Percentiles rank a stretch among this genome's conserved stretches.
phyloP scores from a whole-genome alignment of 345 rosid species.

The Rhizophora mangle region DNA sequence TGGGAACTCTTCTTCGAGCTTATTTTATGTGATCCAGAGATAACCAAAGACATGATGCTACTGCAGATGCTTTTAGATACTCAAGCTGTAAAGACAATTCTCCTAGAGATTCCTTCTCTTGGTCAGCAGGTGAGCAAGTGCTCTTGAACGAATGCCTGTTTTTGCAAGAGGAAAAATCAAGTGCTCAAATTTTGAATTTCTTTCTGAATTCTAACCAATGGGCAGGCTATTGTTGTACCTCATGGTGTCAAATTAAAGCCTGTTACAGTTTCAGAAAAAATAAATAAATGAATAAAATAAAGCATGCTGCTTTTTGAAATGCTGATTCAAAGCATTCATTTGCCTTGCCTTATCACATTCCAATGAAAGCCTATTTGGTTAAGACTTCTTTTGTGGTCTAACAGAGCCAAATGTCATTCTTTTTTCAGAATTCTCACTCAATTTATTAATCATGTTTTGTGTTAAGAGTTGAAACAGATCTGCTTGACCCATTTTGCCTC shows the following conservation, averaged over 20 bases:
- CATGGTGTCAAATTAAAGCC: not conserved
- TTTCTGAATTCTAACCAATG: not conserved
- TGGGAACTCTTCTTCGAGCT: not conserved
- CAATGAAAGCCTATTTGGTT: no score
- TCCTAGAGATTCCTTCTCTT: conserved; percentile 89
- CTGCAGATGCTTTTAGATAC: conserved; percentile 95
- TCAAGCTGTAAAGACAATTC: conserved; percentile 96
- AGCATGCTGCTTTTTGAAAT: no score
- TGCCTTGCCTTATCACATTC: no score
- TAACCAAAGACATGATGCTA: conserved; percentile 6
- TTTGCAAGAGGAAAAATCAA: not conserved
- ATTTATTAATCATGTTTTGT: no score
- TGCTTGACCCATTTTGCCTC: no score
- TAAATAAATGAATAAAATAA: no score
- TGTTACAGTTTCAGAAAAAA: no score
- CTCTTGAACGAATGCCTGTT: conserved; percentile 1
- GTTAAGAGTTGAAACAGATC: no score
- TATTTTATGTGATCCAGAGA: not conserved
- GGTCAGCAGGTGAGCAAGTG: conserved; percentile 73
- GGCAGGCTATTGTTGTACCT: not conserved
- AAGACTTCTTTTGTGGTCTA: no score
- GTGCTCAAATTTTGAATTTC: not conserved
- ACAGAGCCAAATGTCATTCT: no score
- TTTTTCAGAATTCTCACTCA: no score
- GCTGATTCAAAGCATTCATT: no score